Conservation (phyloP, 345 rosid genomes). For the Aegle marmelos region DNA sequence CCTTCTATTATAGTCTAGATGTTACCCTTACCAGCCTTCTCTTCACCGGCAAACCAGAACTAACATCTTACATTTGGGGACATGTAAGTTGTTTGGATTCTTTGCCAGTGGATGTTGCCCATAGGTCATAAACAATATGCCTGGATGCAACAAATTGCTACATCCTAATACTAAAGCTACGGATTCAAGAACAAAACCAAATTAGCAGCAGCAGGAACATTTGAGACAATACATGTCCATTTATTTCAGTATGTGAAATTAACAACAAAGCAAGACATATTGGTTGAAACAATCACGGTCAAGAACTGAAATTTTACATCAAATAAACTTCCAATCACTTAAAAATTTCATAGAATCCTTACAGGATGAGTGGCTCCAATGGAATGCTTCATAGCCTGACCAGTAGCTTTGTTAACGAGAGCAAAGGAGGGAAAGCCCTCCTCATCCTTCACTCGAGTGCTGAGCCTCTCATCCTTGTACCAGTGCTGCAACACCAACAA, state of each 20-base stretch:
- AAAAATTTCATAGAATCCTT: conserved; percentile 24
- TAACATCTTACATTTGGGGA: background rate
- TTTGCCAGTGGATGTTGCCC: background rate
- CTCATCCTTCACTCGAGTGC: conserved; percentile 75
- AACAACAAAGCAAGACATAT: background rate
- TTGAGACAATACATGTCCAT: background rate
- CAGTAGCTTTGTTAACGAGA: conserved; percentile 82
- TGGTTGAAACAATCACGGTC: too few species aligned
- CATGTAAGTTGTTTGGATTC: background rate
- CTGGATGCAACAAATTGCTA: background rate
- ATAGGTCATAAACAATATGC: background rate
- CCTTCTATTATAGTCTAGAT: background rate
- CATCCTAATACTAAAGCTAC: too few species aligned
- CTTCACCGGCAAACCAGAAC: background rate
- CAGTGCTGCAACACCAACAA: conserved; percentile 52
- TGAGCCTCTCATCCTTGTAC: conserved; percentile 86
- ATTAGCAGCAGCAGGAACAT: background rate
- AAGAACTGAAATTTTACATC: background rate
- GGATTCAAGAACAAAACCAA: background rate
- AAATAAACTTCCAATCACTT: background rate
- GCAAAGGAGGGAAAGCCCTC: conserved; percentile 79
- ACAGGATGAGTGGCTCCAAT: conserved; percentile 77
- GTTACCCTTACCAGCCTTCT: background rate
- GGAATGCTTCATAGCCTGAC: conserved; percentile 84
- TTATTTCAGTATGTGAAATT: background rate